Percentiles rank a stretch among this genome's conserved stretches.
These are phyloP conservation scores for Ogataea haglerorum DNA, from an alignment of 805 yeast genomes.

Conservation along the genomic window DNA sequence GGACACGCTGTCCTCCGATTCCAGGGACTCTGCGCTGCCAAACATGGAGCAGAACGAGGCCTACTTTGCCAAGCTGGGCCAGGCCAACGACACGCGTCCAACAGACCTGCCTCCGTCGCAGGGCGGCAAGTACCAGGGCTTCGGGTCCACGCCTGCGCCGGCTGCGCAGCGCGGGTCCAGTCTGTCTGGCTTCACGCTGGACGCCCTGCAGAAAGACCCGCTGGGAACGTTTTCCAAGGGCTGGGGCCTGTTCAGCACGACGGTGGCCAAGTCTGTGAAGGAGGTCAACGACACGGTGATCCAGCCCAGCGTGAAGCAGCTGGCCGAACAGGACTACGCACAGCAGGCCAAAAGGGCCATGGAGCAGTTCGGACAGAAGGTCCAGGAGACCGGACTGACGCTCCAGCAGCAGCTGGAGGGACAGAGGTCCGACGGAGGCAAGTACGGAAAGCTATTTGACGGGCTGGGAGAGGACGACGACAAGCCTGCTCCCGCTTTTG, in stretches of 20 bases:
- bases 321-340: constrained; percentile 76
- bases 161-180: constrained; percentile 35
- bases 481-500: constrained; percentile 62
- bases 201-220: constrained; percentile 78
- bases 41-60: constrained; percentile 68
- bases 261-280: constrained; percentile 75
- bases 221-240: constrained; percentile 88
- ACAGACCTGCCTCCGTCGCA: constrained; percentile 83
- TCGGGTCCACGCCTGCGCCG: constrained; percentile 74
- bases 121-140: constrained; percentile 91
- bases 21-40: constrained; percentile 4
- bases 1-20: constrained; percentile 4
- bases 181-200: constrained; percentile 56
- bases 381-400: constrained; percentile 80
- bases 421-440: constrained; percentile 30
- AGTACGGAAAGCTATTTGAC: constrained; percentile 55
- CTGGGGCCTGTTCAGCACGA: constrained; percentile 89
- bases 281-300: constrained; percentile 88
- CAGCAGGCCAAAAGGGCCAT: constrained; percentile 88
- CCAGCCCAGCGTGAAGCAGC: constrained; percentile 82
- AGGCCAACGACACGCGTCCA: constrained; percentile 67
- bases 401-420: constrained; percentile 55
- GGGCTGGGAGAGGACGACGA: constrained; percentile 44
- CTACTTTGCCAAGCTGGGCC: constrained; percentile 78
- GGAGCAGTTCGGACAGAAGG: constrained; percentile 91